Conservation (phyloP, 1,284 basidiomycete genomes). For the Malassezia sp. region DNA sequence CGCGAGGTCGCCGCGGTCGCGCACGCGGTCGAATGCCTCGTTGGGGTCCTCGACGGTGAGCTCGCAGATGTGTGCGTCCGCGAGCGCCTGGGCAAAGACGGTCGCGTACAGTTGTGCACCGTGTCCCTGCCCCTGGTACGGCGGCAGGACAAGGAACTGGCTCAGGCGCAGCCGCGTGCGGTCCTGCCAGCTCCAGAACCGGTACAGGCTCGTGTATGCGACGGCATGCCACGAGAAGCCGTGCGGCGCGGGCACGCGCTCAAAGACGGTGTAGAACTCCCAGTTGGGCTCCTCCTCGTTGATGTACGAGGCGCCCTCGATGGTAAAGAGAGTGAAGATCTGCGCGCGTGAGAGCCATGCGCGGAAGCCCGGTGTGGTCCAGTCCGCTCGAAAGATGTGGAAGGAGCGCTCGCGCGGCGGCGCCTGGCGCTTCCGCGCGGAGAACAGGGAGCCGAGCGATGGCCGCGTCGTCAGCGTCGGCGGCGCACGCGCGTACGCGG, state of each 20-base stretch:
- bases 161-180: conserved; percentile 45
- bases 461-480: conserved; percentile 27
- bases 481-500: conserved; percentile 58
- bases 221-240: conserved; percentile 62
- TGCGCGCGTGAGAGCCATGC: conserved; percentile 93
- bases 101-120: conserved; percentile 62
- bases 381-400: conserved; percentile 52
- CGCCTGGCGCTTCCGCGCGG: not conserved
- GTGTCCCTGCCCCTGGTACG: conserved; percentile 78
- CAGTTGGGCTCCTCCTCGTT: conserved; percentile 51
- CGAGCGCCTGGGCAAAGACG: conserved; percentile 66
- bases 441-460: not conserved
- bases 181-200: conserved; percentile 35
- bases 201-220: conserved; percentile 32
- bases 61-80: conserved; percentile 63
- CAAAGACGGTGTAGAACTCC: conserved; percentile 48
- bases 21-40: conserved; percentile 84
- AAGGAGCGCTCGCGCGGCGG: conserved; percentile 21
- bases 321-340: conserved; percentile 82
- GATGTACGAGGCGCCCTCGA: conserved; percentile 73
- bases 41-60: conserved; percentile 94
- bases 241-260: conserved; percentile 15
- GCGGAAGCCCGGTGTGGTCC: conserved; percentile 75
- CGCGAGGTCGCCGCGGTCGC: conserved; percentile 79
- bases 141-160: conserved; percentile 86